Evolutionary conservation across 1,139 yeast genomes (phyloP), one percentile per base, ranked within the genome.

Genomic region (Kodamaea sp.): DNA sequence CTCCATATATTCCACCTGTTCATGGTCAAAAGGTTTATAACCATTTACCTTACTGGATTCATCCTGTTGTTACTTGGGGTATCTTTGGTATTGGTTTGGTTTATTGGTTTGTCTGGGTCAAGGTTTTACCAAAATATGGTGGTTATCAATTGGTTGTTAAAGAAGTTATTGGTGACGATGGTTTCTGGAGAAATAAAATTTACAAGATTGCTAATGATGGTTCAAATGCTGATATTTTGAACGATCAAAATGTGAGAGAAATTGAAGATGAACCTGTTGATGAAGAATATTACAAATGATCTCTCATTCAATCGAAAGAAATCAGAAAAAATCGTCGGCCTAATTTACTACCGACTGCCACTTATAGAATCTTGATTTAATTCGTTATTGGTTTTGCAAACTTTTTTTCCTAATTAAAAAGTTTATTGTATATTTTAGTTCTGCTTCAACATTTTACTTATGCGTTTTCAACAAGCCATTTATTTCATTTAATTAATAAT

Each of bases 51-150:
- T 87, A 85, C 66, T 87, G 79, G 73, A 73, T 83, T 41, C 95
- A 85, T 59, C 81, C 90, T 54, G 95, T 85, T 36, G 88, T 84
- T 20, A 83, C 94, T 8, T 77, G 89, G 82, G 92, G 83, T 46
- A 71, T 87, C 33, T 83, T 87, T 51, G 85, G 70, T 6, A 59
- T 81, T 42, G 96, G 96, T 46, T 79, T 74, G 23, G 50, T 74
- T 2, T 86, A 85, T 64, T 87, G 90, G 87, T 45, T 79, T 7
- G 59, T 82, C 11, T 83, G 90, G 86, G 74, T 79, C 34, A 65
- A 65, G 45, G 40, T 83, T 1, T 58, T 83, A 46, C 95, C 95
- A 29, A 57, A 58, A 43, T 39, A 75, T 31, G 79, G 83, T 29
- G 75, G 78, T 10, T 85, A 85, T 63, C 64, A 63, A 29, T 65